Percentiles rank a stretch among this genome's conserved stretches.
Conservation (phyloP, 2,329 filamentous ascomycete genomes). For the Penicillium sp. region DNA sequence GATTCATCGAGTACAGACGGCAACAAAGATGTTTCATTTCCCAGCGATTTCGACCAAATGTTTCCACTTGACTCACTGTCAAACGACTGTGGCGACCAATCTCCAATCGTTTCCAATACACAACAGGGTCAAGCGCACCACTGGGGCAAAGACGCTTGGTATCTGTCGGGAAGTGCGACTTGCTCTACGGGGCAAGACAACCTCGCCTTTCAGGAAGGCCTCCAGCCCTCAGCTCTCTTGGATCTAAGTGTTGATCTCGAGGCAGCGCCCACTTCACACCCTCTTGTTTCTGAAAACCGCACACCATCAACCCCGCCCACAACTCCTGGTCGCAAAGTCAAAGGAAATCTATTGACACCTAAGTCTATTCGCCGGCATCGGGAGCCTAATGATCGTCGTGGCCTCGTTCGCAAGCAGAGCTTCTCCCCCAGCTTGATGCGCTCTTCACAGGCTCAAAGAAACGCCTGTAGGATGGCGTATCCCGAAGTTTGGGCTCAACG, state of each 20-base stretch:
- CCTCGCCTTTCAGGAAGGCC: slow-evolving; percentile 42
- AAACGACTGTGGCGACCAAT: slow-evolving; percentile 57
- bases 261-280: slow-evolving; percentile 30
- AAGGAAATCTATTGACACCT: slow-evolving; percentile 43
- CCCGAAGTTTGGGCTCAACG: slow-evolving; percentile 58
- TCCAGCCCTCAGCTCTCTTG: slow-evolving; percentile 43
- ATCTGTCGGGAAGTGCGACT: slow-evolving; percentile 56
- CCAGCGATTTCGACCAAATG: slow-evolving; percentile 57
- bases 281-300: slow-evolving; percentile 25
- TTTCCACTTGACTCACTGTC: slow-evolving; percentile 56
- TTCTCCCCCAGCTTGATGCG: slow-evolving; percentile 60
- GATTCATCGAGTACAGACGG: slow-evolving; percentile 57
- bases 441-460: slow-evolving; percentile 53
- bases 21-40: slow-evolving; percentile 54
- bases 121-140: slow-evolving; percentile 52
- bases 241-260: slow-evolving; percentile 40
- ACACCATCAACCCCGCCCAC: slow-evolving; percentile 44
- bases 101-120: slow-evolving; percentile 54
- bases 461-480: slow-evolving; percentile 43
- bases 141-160: slow-evolving; percentile 60
- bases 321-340: slow-evolving; percentile 44
- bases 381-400: slow-evolving; percentile 47
- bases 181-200: slow-evolving; percentile 35
- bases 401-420: slow-evolving; percentile 48
- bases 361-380: slow-evolving; percentile 46